Percentiles rank a stretch among this genome's conserved stretches.
phyloP scores from a whole-genome alignment of 495 filamentous ascomycete species.

The Neurospora sp. region DNA sequence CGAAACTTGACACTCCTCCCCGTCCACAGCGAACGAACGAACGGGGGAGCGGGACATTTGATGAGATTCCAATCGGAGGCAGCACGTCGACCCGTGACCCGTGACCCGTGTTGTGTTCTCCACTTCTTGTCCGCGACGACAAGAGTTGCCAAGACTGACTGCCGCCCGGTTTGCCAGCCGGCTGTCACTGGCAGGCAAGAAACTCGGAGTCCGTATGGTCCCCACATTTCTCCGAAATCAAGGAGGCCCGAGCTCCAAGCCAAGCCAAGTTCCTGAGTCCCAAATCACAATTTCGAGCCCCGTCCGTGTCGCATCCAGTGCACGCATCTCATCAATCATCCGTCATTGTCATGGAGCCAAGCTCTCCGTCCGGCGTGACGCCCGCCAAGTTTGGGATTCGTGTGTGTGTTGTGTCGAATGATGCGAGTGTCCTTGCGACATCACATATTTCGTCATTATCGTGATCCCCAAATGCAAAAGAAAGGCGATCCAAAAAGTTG shows the following conservation, averaged over 20 bases:
- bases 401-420: background rate
- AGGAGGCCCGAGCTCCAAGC: background rate
- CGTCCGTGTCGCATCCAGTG: background rate
- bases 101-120: background rate
- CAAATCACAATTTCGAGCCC: background rate
- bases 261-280: background rate
- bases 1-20: background rate
- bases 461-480: background rate
- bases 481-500: background rate
- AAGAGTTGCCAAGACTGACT: background rate
- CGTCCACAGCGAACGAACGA: background rate
- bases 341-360: background rate
- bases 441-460: background rate
- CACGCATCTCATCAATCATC: background rate
- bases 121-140: background rate
- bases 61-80: background rate
- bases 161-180: background rate
- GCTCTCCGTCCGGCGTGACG: background rate
- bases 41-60: background rate
- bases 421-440: background rate
- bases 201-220: background rate
- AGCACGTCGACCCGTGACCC: background rate
- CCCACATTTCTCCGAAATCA: background rate
- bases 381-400: background rate
- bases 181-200: background rate